Evolutionary conservation across 345 rosid species (phyloP).

Genomic region (Mallotus nudiflorus): DNA sequence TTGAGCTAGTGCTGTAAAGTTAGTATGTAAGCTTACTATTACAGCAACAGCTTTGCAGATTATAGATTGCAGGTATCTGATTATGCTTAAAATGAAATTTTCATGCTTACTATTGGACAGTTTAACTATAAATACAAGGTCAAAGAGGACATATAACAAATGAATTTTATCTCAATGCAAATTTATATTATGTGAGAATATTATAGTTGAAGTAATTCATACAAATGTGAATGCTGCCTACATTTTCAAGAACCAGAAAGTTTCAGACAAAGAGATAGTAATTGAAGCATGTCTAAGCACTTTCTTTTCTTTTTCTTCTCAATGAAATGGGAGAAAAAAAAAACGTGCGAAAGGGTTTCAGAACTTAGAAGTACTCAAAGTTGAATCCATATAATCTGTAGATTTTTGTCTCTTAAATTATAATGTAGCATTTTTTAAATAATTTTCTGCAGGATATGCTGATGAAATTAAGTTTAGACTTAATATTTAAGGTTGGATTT

Average conservation of each 20-base stretch:
- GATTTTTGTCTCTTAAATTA: not conserved
- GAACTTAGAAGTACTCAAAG: not conserved
- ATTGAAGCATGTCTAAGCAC: not conserved
- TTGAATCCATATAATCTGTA: constrained; percentile 1
- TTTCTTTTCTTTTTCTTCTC: not conserved
- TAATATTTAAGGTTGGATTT: constrained; percentile 45
- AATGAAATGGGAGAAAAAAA: not conserved
- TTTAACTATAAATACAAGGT: too few species aligned
- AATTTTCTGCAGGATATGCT: constrained; percentile 36
- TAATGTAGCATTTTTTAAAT: not conserved
- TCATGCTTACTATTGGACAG: too few species aligned
- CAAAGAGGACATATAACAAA: too few species aligned
- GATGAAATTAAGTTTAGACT: constrained; percentile 42
- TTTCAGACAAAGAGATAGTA: not conserved
- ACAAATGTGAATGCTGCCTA: too few species aligned
- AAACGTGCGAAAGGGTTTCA: not conserved
- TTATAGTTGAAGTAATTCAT: too few species aligned
- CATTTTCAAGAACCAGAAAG: not conserved
- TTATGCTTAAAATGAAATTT: too few species aligned
- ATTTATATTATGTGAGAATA: too few species aligned
- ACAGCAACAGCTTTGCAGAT: too few species aligned
- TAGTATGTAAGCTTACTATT: too few species aligned
- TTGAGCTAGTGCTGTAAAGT: too few species aligned
- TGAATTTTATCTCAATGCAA: too few species aligned
- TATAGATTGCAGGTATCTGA: too few species aligned